Base-by-base conservation (phyloP, 352 stramenopile species). In the Phytopythium delawarense region DNA sequence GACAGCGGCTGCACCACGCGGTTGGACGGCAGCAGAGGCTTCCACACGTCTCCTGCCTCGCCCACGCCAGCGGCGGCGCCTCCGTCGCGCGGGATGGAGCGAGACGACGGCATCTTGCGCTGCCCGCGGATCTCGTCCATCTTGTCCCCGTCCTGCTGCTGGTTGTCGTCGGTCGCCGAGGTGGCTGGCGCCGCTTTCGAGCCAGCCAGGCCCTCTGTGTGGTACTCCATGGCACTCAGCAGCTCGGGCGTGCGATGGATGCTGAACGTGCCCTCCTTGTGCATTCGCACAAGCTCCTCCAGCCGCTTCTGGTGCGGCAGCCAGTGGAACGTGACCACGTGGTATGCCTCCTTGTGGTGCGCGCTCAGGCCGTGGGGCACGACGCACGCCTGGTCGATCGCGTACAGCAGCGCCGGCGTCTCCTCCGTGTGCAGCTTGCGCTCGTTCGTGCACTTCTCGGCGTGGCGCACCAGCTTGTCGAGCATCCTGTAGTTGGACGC, bases 181-280 rank as follows among this genome's bases (percentile, higher is more conserved):
- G 53, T 66, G 2, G 67, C 65, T 5, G 63, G 65, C 13, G 68
- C 71, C 15, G 73, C 65, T 11, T 83, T 67, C 9, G 71, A 78
- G 28, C 78, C 82, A 0, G 78, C 82, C 9, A 84, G 65, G 18
- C 82, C 82, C 68, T 90, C 80, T 0, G 82, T 90, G 62, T 89
- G 78, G 34, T 72, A 78, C n/a, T 82, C 78, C 81, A 89, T 90
- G 16, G 76, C 76, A 21, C 57, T 75, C 16, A 92, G 67, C 18
- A 92, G 23, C 46, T 89, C 82, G 5, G 82, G 82, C 0, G 80
- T 92, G n/a, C 82, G 79, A 13, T 84, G 70, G 53, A 92, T 88
- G 42, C 78, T 92, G 70, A 92, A 92, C 13, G 72, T 89, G 21
- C 80, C 82, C 52, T 89, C 74, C 57, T 87, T 82, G 64, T 92